Percentiles rank a stretch among this genome's conserved stretches.
These are phyloP conservation scores for Salix suchowensis DNA, from an alignment of 345 rosid species.

Conservation along the genomic window DNA sequence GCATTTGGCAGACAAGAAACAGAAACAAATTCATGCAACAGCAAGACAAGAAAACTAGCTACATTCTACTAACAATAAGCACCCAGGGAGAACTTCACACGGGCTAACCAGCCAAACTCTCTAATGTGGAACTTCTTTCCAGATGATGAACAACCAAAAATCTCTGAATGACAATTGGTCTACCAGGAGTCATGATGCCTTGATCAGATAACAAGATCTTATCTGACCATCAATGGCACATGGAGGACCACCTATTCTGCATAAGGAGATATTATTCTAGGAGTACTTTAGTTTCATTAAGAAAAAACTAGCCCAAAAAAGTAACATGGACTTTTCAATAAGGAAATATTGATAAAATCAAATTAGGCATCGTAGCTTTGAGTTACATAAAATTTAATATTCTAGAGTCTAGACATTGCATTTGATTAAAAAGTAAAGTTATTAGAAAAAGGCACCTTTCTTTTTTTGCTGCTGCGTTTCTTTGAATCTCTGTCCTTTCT, in stretches of 20 bases:
- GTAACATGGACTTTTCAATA: background rate
- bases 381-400: background rate
- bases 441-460: conserved; percentile 56
- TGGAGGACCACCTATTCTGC: background rate
- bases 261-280: background rate
- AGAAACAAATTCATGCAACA: background rate
- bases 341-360: background rate
- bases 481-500: conserved; percentile 72
- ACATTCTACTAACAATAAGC: background rate
- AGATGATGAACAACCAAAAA: background rate
- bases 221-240: background rate
- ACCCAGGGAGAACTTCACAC: background rate
- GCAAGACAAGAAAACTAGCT: too few species aligned
- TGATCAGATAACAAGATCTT: background rate
- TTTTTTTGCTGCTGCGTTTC: conserved; percentile 72
- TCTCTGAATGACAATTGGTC: background rate
- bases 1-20: background rate
- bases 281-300: background rate
- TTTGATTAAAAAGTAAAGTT: background rate
- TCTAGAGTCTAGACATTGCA: background rate
- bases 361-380: background rate
- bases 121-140: background rate
- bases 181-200: background rate
- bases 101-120: background rate
- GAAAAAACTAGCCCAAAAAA: background rate